Evolutionary conservation across 1,284 basidiomycete genomes (phyloP).

Genomic region (Apiotrichum domesticum): DNA sequence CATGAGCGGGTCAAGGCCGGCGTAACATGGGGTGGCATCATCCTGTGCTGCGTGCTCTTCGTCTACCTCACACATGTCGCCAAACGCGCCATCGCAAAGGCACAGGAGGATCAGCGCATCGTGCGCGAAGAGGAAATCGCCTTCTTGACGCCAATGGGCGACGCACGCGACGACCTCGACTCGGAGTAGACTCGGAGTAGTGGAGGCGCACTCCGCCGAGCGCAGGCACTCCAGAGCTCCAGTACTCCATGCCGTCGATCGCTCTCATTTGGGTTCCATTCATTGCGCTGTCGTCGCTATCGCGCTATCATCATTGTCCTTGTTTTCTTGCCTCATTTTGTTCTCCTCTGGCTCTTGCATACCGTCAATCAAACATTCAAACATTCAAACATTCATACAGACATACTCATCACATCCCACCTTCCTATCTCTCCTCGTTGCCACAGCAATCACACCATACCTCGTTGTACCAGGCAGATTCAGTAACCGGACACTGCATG

Average conservation of each 20-base stretch:
- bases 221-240: too few species aligned
- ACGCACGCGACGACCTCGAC: constrained; percentile 3
- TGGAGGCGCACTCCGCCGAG: neutral
- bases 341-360: neutral
- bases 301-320: neutral
- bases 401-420: too few species aligned
- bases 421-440: too few species aligned
- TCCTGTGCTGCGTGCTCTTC: constrained; percentile 49
- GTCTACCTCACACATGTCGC: constrained; percentile 50
- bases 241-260: neutral
- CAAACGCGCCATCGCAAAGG: constrained; percentile 41
- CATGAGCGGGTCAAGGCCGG: constrained; percentile 29
- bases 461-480: too few species aligned
- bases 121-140: constrained; percentile 17
- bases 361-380: too few species aligned
- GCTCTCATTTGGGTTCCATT: neutral
- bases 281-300: neutral
- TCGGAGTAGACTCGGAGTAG: constrained; percentile 2
- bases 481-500: too few species aligned
- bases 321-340: neutral
- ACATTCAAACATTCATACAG: too few species aligned
- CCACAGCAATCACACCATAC: too few species aligned
- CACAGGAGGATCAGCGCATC: constrained; percentile 27
- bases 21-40: constrained; percentile 38
- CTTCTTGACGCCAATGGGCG: constrained; percentile 13